These are phyloP conservation scores for Sugiyamaella castrensis DNA, from an alignment of 1,139 yeast genomes.

Conservation along the genomic window DNA sequence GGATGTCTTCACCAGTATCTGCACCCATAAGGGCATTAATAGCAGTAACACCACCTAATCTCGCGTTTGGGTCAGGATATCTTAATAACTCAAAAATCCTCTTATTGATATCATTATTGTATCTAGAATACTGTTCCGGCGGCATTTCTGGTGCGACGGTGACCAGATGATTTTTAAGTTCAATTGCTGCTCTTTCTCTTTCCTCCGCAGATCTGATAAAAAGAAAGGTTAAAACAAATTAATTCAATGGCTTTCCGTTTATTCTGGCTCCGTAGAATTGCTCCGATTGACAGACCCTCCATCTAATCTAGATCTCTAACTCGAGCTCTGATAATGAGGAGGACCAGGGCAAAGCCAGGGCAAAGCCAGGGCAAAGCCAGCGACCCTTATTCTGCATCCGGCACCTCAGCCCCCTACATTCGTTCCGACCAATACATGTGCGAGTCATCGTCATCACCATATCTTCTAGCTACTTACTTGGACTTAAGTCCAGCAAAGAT, in stretches of 20 bases:
- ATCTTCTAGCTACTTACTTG: constrained; percentile 15
- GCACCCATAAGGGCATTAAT: constrained; percentile 82
- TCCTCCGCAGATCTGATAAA: constrained; percentile 35
- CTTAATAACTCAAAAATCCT: constrained; percentile 82
- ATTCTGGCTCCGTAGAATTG: not conserved
- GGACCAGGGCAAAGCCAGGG: no score
- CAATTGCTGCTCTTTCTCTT: constrained; percentile 49
- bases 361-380: no score
- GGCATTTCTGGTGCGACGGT: constrained; percentile 72
- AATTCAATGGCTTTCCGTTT: no score
- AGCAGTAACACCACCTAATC: constrained; percentile 88
- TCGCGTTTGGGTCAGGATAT: constrained; percentile 65
- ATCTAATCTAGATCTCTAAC: no score
- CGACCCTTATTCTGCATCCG: no score
- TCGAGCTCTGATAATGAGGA: not conserved
- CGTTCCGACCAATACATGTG: no score
- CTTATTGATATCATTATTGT: constrained; percentile 83
- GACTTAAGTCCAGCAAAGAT: constrained; percentile 17
- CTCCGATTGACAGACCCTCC: no score
- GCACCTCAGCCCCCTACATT: no score
- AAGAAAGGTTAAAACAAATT: no score
- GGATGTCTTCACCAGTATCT: constrained; percentile 71
- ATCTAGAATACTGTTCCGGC: constrained; percentile 73
- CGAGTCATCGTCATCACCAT: not conserved
- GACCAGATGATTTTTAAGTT: constrained; percentile 62